Percentiles rank a stretch among this genome's conserved stretches.
These are phyloP conservation scores for Pyricularia pennisetigena DNA, from an alignment of 2,329 filamentous ascomycete species.

Conservation along the genomic window DNA sequence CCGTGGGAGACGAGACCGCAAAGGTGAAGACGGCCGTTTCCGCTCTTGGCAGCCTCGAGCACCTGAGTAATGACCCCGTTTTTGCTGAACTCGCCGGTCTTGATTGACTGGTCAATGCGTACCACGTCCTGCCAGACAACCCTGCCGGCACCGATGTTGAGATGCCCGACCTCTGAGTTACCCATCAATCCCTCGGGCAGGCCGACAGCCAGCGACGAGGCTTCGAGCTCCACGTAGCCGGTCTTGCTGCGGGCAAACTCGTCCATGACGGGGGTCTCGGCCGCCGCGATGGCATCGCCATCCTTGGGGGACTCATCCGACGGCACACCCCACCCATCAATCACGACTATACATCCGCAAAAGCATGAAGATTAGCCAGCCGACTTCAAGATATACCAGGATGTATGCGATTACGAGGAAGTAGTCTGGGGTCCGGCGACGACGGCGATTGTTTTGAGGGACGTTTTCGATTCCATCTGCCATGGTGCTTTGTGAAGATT, in stretches of 20 bases:
- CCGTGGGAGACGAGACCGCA: conserved; percentile 90
- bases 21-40: conserved; percentile 86
- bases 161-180: conserved; percentile 95
- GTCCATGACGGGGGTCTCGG: conserved; percentile 92
- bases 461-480: not conserved
- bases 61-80: conserved; percentile 68
- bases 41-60: conserved; percentile 71
- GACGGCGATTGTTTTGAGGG: not conserved
- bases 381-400: conserved; percentile 45
- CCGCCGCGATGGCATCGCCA: conserved; percentile 91
- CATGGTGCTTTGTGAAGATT: not conserved
- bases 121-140: conserved; percentile 99
- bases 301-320: conserved; percentile 70
- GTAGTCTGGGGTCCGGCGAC: conserved; percentile 18
- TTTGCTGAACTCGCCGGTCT: conserved; percentile 69
- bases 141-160: conserved; percentile 95
- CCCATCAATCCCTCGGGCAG: conserved; percentile 97
- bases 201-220: conserved; percentile 90
- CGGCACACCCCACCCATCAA: conserved; percentile 95
- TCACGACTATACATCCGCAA: conserved; percentile 65
- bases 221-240: conserved; percentile 87
- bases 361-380: conserved; percentile 49
- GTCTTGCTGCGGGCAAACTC: conserved; percentile 72
- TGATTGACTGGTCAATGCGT: conserved; percentile 87
- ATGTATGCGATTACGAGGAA: conserved; percentile 39